Conservation (phyloP, 768 basidiomycete species). For the Lentinus tigrinus region DNA sequence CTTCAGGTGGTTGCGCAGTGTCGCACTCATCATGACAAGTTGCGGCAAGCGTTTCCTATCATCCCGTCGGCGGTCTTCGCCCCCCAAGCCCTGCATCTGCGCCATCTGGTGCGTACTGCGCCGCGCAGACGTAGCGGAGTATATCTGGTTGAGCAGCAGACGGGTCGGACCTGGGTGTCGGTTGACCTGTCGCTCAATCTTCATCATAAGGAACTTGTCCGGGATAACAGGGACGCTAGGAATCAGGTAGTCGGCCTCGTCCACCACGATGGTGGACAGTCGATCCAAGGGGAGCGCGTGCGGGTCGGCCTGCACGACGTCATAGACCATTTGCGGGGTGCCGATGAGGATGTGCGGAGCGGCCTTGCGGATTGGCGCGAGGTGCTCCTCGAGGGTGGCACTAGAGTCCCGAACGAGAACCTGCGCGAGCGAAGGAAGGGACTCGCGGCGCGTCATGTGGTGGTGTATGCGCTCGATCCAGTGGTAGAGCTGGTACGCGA, state of each 20-base stretch:
- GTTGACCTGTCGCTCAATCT: conserved; percentile 38
- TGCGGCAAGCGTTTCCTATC: conserved; percentile 40
- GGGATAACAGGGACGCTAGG: conserved; percentile 46
- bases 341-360: conserved; percentile 69
- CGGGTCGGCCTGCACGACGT: conserved; percentile 46
- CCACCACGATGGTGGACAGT: conserved; percentile 63
- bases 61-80: not conserved
- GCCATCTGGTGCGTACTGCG: not conserved
- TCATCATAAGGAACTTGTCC: conserved; percentile 37
- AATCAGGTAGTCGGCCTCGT: conserved; percentile 76
- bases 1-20: conserved; percentile 54
- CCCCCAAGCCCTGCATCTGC: not conserved
- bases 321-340: conserved; percentile 68
- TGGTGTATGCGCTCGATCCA: conserved; percentile 59
- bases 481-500: conserved; percentile 63
- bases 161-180: conserved; percentile 61
- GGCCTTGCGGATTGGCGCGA: conserved; percentile 36
- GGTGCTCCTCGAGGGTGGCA: conserved; percentile 38
- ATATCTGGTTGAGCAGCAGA: conserved; percentile 59
- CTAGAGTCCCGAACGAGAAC: conserved; percentile 58
- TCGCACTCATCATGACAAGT: conserved; percentile 69
- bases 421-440: conserved; percentile 50
- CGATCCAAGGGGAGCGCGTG: conserved; percentile 43
- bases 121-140: conserved; percentile 17
- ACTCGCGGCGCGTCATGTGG: conserved; percentile 17